phyloP scores from a whole-genome alignment of 371 early-diverging fungal genomes.

The Mortierella sp. region DNA sequence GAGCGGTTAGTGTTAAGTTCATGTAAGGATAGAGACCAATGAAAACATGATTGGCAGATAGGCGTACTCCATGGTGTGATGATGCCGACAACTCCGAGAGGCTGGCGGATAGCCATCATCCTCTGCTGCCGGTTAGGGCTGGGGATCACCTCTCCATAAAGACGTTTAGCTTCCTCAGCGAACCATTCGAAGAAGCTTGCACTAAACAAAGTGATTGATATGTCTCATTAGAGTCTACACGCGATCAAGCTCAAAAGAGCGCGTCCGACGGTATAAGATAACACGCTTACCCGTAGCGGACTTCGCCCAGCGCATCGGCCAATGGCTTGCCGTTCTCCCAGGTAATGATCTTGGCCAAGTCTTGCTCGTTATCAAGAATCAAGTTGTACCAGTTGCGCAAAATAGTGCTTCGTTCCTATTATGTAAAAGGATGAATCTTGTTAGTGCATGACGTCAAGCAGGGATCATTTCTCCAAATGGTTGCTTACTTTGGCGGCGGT shows the following conservation, averaged over 20 bases:
- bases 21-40: no score
- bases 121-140: slow-evolving; percentile 69
- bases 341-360: slow-evolving; percentile 83
- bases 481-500: slow-evolving; percentile 69
- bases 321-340: slow-evolving; percentile 82
- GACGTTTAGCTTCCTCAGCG: slow-evolving; percentile 86
- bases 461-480: not conserved
- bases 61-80: slow-evolving; percentile 94
- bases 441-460: slow-evolving; percentile 5
- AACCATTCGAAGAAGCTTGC: slow-evolving; percentile 89
- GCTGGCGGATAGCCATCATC: slow-evolving; percentile 81
- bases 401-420: slow-evolving; percentile 69
- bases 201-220: slow-evolving; percentile 5
- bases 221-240: not conserved
- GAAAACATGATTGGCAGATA: not conserved
- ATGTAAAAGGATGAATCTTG: not conserved
- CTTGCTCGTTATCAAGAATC: slow-evolving; percentile 78
- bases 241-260: not conserved
- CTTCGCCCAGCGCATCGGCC: slow-evolving; percentile 71
- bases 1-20: not conserved
- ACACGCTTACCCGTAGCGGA: slow-evolving; percentile 77
- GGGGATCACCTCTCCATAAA: slow-evolving; percentile 87
- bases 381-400: slow-evolving; percentile 79
- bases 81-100: slow-evolving; percentile 88
- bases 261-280: not conserved